These are phyloP conservation scores for Salicornia ramosissima DNA, from an alignment of 148 eudicot genomes.

Conservation along the genomic window DNA sequence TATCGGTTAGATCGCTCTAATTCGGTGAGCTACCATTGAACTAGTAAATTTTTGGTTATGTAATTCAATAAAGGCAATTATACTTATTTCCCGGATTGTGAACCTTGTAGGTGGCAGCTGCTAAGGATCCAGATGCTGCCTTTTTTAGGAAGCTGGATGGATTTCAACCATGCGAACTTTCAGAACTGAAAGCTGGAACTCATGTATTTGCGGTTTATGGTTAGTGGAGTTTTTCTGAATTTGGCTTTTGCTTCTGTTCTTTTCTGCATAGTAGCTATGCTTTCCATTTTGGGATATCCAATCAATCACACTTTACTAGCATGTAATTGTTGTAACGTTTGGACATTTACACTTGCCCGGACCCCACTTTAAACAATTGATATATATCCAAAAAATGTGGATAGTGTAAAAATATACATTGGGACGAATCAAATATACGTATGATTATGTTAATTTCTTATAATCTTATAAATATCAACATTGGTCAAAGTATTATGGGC, in stretches of 20 bases:
- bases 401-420: too few relatives aligned
- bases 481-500: too few relatives aligned
- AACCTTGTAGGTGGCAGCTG: conserved; percentile 53
- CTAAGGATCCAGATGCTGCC: conserved; percentile 87
- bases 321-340: too few relatives aligned
- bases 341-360: too few relatives aligned
- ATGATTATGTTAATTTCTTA: too few relatives aligned
- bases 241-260: conserved; percentile 1
- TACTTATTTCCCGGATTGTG: neutral
- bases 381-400: too few relatives aligned
- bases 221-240: conserved; percentile 10
- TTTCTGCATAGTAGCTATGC: neutral
- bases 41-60: neutral
- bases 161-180: conserved; percentile 88
- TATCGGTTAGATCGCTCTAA: conserved; percentile 61
- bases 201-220: conserved; percentile 97
- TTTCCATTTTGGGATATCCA: too few relatives aligned
- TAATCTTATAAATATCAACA: too few relatives aligned
- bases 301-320: too few relatives aligned
- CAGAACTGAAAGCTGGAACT: conserved; percentile 75
- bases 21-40: conserved; percentile 43
- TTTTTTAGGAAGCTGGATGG: conserved; percentile 88
- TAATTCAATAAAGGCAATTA: neutral
- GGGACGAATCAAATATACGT: too few relatives aligned
- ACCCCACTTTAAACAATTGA: too few relatives aligned